Base-by-base conservation (phyloP, 306 rosid species). In the Trifolium fragiferum region DNA sequence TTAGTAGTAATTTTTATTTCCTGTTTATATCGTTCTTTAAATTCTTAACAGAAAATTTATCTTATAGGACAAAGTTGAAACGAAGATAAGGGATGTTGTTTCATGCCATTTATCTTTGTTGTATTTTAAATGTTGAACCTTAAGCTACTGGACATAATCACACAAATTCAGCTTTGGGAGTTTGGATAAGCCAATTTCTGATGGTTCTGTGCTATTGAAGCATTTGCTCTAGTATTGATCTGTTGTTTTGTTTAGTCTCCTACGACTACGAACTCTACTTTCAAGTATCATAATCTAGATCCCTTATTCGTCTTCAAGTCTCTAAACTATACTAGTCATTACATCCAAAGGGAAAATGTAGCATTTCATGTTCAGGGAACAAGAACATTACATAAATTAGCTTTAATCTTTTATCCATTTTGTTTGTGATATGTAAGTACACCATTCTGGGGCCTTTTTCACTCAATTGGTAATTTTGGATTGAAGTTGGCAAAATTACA, bases 41-140 rank as follows among this genome's bases (percentile, higher is more conserved):
- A 30, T 51, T 51, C 58, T 51, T 19, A 62, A 51, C 35, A 20
- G 68, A 55, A 20, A 54, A 12, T 51, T 51, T 25, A 51, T 51
- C 25, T 5, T 16, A 49, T 2, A 30, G 1, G 11, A 50, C 4
- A 50, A 50, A 50, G 23, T 18, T 51, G 58, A 8, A 51, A 51
- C 25, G 5, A 18, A 51, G 58, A 18, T 51, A 18, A 8, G 58
- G 12, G 6, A 18, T 18, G 13, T 8, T 10, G 23, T 51, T 51
- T 51, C 58, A 7, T 51, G 23, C 8, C 58, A 51, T 51, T n/a
- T 14, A 47, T 14, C 19, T 46, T 46, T 46, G 20, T 4, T 15
- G 18, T 49, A 49, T n/a, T n/a, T n/a, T n/a, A 49, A 19, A 15
- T n/a, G 55, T 47, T 47, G 53, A 47, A 47, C 1, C 14, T 43